phyloP scores from a whole-genome alignment of 129 eudicot species.

The Smallanthus sonchifolius region DNA sequence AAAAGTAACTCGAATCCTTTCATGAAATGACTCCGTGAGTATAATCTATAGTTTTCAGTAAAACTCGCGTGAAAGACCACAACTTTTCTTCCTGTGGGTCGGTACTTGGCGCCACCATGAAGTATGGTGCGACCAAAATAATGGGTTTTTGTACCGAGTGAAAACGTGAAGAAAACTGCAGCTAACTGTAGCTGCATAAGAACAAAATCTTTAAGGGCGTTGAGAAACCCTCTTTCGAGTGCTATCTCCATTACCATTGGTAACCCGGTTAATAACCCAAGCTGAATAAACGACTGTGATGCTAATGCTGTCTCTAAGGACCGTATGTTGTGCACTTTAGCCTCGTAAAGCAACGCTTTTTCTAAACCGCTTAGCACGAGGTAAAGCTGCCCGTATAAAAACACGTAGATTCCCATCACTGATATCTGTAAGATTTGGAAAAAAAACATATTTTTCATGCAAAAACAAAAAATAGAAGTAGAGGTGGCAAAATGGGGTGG shows the following conservation, averaged over 20 bases:
- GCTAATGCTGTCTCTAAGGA: conserved; percentile 91
- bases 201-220: conserved; percentile 82
- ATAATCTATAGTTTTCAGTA: conserved; percentile 77
- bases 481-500: neutral
- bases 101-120: conserved; percentile 92
- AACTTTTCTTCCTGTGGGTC: conserved; percentile 88
- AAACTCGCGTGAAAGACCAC: conserved; percentile 86
- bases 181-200: conserved; percentile 97
- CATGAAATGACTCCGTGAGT: conserved; percentile 89
- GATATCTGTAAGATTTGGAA: conserved; percentile 60
- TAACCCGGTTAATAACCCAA: conserved; percentile 84
- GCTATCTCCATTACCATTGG: conserved; percentile 94
- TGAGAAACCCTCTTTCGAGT: conserved; percentile 81
- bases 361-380: conserved; percentile 89
- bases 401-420: conserved; percentile 74
- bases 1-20: conserved; percentile 87
- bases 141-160: conserved; percentile 87
- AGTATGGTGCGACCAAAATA: conserved; percentile 92
- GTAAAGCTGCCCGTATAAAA: conserved; percentile 89
- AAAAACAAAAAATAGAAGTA: too few species aligned
- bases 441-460: neutral
- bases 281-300: conserved; percentile 92
- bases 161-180: conserved; percentile 90
- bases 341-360: conserved; percentile 56
- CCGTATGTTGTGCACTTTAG: conserved; percentile 66